Percentiles rank a stretch among this genome's conserved stretches.
Evolutionary conservation across 306 rosid genomes (phyloP).

Genomic region (Trifolium fragiferum): DNA sequence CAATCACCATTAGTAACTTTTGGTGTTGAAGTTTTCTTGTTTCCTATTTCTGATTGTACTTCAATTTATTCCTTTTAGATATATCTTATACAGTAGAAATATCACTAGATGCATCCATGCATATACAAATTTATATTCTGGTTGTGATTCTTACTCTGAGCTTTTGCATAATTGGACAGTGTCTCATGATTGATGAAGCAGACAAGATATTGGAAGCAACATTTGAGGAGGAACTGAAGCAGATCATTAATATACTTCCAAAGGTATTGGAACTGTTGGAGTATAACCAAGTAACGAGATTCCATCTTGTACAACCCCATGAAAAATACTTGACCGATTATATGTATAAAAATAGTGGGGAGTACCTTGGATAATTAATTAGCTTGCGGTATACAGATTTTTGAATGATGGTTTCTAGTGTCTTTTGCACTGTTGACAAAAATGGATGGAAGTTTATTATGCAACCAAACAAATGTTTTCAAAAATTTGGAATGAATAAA

Average conservation of each 20-base stretch:
- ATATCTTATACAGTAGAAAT: neutral
- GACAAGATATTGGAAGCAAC: conserved; percentile 95
- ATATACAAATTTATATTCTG: conserved; percentile 39
- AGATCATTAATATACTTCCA: conserved; percentile 77
- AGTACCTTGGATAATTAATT: conserved; percentile 13
- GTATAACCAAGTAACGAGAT: conserved; percentile 18
- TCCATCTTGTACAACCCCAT: neutral
- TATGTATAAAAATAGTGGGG: neutral
- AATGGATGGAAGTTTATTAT: neutral
- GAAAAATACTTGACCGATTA: neutral
- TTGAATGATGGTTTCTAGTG: neutral
- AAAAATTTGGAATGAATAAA: neutral
- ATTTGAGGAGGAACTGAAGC: conserved; percentile 97
- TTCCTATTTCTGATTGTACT: neutral
- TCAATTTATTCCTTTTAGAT: neutral
- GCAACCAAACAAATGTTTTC: neutral
- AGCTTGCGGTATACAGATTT: neutral
- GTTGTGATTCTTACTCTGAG: conserved; percentile 38
- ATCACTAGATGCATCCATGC: conserved; percentile 15
- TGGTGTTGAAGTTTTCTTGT: neutral
- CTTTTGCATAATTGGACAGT: conserved; percentile 57
- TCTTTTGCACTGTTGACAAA: conserved; percentile 18
- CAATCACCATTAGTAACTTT: neutral
- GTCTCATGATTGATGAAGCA: conserved; percentile 93
- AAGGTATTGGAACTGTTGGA: conserved; percentile 57